phyloP scores from a whole-genome alignment of 805 yeast genomes.

The Barnettozyma sucrosica region DNA sequence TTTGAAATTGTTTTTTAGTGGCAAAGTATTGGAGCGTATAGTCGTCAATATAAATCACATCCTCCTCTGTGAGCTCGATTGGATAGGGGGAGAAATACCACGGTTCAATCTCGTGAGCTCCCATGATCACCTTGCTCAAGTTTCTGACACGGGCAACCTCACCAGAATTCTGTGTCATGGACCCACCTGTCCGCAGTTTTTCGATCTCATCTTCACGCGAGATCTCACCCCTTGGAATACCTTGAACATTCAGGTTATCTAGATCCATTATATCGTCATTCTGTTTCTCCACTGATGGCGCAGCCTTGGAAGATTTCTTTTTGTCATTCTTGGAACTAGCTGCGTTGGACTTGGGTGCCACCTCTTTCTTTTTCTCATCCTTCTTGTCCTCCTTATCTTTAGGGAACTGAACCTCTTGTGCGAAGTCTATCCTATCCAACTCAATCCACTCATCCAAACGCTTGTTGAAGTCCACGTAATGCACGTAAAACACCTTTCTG shows the following conservation, averaged over 20 bases:
- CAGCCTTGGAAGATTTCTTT: constrained; percentile 30
- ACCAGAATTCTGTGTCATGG: constrained; percentile 85
- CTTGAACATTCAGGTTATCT: constrained; percentile 82
- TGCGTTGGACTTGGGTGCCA: constrained; percentile 20
- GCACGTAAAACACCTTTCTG: constrained; percentile 80
- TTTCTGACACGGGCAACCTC: constrained; percentile 92
- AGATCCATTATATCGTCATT: constrained; percentile 69
- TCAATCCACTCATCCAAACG: constrained; percentile 95
- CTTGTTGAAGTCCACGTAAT: constrained; percentile 90
- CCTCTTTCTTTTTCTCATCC: constrained; percentile 35
- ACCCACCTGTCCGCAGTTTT: constrained; percentile 88
- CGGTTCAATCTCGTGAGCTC: constrained; percentile 90
- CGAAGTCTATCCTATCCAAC: constrained; percentile 62
- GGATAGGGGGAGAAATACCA: constrained; percentile 99
- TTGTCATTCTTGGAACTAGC: constrained; percentile 20
- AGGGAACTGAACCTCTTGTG: constrained; percentile 68
- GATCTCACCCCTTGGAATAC: constrained; percentile 61
- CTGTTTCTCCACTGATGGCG: constrained; percentile 13
- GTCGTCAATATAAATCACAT: constrained; percentile 84
- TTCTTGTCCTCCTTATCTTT: constrained; percentile 38
- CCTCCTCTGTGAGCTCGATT: constrained; percentile 87
- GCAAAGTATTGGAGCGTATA: constrained; percentile 86
- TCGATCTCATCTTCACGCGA: constrained; percentile 90
- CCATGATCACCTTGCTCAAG: constrained; percentile 70
- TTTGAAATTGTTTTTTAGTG: constrained; percentile 82